Evolutionary conservation across 192 early-diverging fungal species (phyloP).

Genomic region (Mortierella claussenii): DNA sequence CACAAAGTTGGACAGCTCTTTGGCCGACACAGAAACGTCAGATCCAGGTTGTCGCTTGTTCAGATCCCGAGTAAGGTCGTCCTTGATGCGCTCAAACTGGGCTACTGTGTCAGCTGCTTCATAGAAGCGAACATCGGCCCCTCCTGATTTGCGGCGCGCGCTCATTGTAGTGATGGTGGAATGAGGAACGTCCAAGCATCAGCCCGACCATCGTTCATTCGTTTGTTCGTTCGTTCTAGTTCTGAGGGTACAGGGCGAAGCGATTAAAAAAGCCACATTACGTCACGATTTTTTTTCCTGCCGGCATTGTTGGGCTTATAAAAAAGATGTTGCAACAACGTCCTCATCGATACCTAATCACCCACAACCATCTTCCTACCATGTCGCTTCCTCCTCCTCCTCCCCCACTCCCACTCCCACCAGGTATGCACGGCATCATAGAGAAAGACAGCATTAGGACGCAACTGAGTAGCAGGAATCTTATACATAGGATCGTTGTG

Average conservation of each 20-base stretch:
- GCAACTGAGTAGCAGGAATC: no score
- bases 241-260: no score
- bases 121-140: constrained; percentile 43
- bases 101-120: constrained; percentile 51
- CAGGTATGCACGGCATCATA: no score
- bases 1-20: constrained; percentile 55
- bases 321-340: no score
- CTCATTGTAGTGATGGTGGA: no score
- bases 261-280: neutral
- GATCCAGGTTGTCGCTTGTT: constrained; percentile 14
- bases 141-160: constrained; percentile 36
- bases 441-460: no score
- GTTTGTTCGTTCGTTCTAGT: no score
- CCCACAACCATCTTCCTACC: no score
- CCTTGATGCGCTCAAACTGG: constrained; percentile 55
- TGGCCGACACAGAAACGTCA: constrained; percentile 29
- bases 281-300: neutral
- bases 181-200: neutral
- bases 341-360: no score
- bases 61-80: constrained; percentile 51
- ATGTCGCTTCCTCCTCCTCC: constrained; percentile 47
- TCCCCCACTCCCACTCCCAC: constrained; percentile 37
- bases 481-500: no score
- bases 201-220: no score
- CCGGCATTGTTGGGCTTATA: no score